A percentile compares a stretch with the other conserved stretches of the same genome.
Conservation (phyloP, 2,329 filamentous ascomycete species). For the Trichoderma koningii region DNA sequence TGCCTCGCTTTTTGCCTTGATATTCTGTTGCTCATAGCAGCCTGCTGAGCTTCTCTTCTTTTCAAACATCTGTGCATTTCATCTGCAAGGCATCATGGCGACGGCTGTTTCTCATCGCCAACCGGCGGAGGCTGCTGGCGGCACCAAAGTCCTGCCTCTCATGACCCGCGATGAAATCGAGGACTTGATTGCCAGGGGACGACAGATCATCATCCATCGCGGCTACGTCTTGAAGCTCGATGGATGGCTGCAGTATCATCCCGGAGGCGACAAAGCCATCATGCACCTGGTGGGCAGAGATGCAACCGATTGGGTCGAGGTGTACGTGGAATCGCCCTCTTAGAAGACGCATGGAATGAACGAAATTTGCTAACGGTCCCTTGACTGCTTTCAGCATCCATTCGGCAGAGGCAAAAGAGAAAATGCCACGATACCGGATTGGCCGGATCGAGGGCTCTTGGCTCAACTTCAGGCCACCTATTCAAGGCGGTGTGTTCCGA, state of each 20-base stretch:
- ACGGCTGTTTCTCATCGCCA: not conserved
- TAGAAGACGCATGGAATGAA: not conserved
- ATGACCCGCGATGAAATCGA: slow-evolving; percentile 28
- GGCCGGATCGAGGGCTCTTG: slow-evolving; percentile 79
- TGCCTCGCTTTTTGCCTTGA: too few species aligned
- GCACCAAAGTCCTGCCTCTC: slow-evolving; percentile 9
- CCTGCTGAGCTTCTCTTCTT: not conserved
- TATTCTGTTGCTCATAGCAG: not conserved
- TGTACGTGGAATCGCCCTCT: slow-evolving; percentile 32
- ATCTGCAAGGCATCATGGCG: slow-evolving; percentile 28
- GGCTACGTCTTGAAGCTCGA: slow-evolving; percentile 26
- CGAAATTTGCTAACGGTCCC: slow-evolving; percentile 20
- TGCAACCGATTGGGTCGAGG: slow-evolving; percentile 42
- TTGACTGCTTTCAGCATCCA: slow-evolving; percentile 65
- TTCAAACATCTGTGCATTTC: not conserved
- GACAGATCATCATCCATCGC: slow-evolving; percentile 23
- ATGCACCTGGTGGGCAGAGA: slow-evolving; percentile 53
- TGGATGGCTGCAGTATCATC: slow-evolving; percentile 60
- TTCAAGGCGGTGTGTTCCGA: slow-evolving; percentile 83
- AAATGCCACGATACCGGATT: slow-evolving; percentile 82
- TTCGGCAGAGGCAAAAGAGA: slow-evolving; percentile 71
- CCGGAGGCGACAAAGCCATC: slow-evolving; percentile 60
- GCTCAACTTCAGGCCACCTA: slow-evolving; percentile 86
- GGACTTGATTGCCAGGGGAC: slow-evolving; percentile 24
- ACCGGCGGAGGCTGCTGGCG: not conserved